Conservation (phyloP, 257 asterid species). For the Ocimum tenuiflorum region DNA sequence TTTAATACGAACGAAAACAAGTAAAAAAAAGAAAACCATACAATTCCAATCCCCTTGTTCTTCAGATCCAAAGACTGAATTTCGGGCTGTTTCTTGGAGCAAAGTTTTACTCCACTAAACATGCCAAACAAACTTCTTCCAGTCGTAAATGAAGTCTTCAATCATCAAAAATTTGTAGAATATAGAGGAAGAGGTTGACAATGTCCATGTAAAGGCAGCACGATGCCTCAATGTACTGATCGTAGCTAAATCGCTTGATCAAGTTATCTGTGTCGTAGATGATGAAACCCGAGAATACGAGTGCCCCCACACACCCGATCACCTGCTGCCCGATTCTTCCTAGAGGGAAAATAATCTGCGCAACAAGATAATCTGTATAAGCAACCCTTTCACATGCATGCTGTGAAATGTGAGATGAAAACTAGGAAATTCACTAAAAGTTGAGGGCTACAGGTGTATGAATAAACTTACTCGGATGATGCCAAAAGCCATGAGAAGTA, state of each 20-base stretch:
- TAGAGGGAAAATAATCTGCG: conserved; percentile 43
- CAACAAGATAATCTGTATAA: not conserved
- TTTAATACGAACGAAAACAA: not conserved
- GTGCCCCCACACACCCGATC: conserved; percentile 45
- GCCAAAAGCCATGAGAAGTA: conserved; percentile 42
- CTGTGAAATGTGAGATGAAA: no score
- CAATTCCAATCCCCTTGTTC: not conserved
- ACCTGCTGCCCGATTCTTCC: conserved; percentile 33
- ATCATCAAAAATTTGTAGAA: conserved; percentile 31
- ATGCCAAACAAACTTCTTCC: no score
- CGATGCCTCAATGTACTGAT: conserved; percentile 53
- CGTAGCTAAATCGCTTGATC: conserved; percentile 55
- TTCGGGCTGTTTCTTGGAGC: not conserved
- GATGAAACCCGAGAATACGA: conserved; percentile 53
- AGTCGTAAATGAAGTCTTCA: not conserved
- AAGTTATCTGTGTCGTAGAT: conserved; percentile 60
- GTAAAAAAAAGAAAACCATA: no score
- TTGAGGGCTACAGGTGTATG: no score
- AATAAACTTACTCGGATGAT: conserved; percentile 30
- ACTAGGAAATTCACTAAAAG: no score
- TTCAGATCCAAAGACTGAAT: conserved; percentile 3
- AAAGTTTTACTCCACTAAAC: no score
- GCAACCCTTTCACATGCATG: not conserved
- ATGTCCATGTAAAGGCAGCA: conserved; percentile 47
- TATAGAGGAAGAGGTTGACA: conserved; percentile 43